phyloP scores from a whole-genome alignment of 495 filamentous ascomycete genomes.

The Daldinia childiae region DNA sequence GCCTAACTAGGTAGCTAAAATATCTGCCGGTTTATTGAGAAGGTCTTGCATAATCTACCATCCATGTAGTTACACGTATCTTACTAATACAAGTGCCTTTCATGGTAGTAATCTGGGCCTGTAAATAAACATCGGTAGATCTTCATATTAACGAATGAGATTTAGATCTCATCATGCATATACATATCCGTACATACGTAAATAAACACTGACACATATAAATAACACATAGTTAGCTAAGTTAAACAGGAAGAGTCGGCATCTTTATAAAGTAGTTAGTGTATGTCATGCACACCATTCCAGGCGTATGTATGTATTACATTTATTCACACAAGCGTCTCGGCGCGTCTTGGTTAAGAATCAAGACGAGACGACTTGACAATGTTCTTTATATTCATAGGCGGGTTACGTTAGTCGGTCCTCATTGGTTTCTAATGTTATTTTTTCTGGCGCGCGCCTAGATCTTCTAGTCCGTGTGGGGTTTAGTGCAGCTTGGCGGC shows the following conservation, averaged over 20 bases:
- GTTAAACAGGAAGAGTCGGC: not conserved
- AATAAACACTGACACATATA: no score
- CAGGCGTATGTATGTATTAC: not conserved
- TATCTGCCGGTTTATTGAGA: no score
- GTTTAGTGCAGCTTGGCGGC: conserved; percentile 31
- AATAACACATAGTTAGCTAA: no score
- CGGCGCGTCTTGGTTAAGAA: not conserved
- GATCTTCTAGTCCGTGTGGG: conserved; percentile 23
- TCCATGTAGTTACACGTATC: no score
- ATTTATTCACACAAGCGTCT: not conserved
- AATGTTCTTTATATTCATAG: not conserved
- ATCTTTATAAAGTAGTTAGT: not conserved
- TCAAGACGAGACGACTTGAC: not conserved
- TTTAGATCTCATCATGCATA: no score
- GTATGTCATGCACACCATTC: not conserved
- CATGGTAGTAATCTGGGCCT: no score
- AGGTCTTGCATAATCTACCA: no score
- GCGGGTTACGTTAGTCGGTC: not conserved
- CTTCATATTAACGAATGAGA: no score
- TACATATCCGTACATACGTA: no score
- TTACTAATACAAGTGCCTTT: no score
- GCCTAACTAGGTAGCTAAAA: no score
- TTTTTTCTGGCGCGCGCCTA: conserved; percentile 33
- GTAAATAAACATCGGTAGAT: no score
- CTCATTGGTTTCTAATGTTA: conserved; percentile 9